Percentiles rank a stretch among this genome's conserved stretches.
Evolutionary conservation across 129 eudicot genomes (phyloP).

Genomic region (Lonicera japonica): DNA sequence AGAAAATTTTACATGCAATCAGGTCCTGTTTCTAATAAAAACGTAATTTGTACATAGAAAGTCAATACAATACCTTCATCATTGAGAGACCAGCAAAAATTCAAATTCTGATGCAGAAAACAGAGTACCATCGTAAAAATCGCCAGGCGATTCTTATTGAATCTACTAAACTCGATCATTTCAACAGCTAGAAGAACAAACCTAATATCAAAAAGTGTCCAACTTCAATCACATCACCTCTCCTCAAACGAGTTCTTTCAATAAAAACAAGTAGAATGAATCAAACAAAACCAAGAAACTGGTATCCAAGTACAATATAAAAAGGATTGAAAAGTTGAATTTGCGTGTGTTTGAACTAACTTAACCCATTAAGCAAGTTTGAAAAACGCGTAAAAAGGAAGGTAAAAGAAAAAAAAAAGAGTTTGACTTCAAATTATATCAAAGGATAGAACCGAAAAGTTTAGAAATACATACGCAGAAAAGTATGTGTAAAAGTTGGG

Average conservation of each 20-base stretch:
- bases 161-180: constrained; percentile 29
- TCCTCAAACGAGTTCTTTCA: neutral
- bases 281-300: neutral
- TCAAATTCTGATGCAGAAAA: constrained; percentile 24
- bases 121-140: constrained; percentile 18
- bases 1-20: neutral
- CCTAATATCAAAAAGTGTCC: neutral
- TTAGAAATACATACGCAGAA: neutral
- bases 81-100: constrained; percentile 31
- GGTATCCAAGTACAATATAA: neutral
- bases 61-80: constrained; percentile 44
- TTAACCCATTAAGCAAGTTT: constrained; percentile 5
- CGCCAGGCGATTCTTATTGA: constrained; percentile 18
- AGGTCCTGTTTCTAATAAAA: neutral
- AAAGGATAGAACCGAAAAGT: neutral
- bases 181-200: constrained; percentile 3
- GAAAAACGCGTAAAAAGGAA: constrained; percentile 7
- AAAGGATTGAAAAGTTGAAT: neutral
- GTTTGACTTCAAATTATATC: neutral
- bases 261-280: neutral
- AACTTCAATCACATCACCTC: neutral
- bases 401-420: too few relatives aligned
- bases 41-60: neutral
- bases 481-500: neutral
- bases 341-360: constrained; percentile 2